phyloP scores from a whole-genome alignment of 257 asterid species.

The Ocimum tenuiflorum region DNA sequence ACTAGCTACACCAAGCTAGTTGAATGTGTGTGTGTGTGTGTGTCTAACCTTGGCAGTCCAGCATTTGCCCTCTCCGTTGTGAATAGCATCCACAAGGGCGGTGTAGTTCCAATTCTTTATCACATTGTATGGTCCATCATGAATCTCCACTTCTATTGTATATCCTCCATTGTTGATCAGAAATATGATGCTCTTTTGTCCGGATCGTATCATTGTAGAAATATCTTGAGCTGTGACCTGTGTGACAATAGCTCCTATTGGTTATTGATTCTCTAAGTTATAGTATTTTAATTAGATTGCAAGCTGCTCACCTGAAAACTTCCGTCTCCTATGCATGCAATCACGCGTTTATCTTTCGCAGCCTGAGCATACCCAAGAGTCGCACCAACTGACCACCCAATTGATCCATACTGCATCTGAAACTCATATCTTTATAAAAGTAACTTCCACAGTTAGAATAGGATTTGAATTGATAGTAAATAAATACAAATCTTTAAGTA shows the following conservation, averaged over 20 bases:
- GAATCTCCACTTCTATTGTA: slow-evolving; percentile 56
- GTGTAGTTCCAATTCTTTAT: slow-evolving; percentile 61
- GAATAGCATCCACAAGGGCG: slow-evolving; percentile 45
- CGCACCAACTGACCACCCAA: slow-evolving; percentile 55
- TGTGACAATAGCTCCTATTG: no score
- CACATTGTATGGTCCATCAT: slow-evolving; percentile 52
- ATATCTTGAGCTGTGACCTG: slow-evolving; percentile 49
- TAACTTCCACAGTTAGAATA: neutral
- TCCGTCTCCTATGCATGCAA: slow-evolving; percentile 45
- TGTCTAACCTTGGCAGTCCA: slow-evolving; percentile 52
- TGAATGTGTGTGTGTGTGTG: neutral
- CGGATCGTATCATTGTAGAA: slow-evolving; percentile 46
- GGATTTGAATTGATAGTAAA: neutral
- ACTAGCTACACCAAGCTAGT: neutral
- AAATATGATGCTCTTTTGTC: slow-evolving; percentile 39
- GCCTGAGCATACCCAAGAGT: slow-evolving; percentile 52
- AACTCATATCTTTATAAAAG: slow-evolving; percentile 31
- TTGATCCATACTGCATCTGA: slow-evolving; percentile 54
- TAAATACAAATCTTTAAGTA: neutral
- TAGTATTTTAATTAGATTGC: no score
- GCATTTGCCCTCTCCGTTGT: slow-evolving; percentile 51
- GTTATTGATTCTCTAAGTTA: no score
- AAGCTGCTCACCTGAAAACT: slow-evolving; percentile 46
- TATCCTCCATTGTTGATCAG: slow-evolving; percentile 56
- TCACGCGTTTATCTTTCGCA: slow-evolving; percentile 40